These are phyloP conservation scores for Ailanthus altissimus DNA, from an alignment of 345 rosid species.

Conservation along the genomic window DNA sequence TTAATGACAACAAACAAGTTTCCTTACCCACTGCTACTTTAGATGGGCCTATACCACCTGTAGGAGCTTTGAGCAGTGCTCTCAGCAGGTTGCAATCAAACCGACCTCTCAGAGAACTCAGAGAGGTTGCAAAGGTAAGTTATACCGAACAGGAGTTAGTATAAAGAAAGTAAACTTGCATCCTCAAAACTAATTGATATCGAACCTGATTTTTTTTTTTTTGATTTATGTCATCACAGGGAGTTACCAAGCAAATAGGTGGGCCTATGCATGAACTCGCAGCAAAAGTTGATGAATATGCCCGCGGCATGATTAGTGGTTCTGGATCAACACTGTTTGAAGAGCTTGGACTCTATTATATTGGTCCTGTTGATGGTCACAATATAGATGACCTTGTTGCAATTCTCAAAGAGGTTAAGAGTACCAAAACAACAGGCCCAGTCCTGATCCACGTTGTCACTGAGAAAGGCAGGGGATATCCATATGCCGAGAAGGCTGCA, in stretches of 20 bases:
- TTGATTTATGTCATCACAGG: constrained; percentile 48
- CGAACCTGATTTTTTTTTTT: constrained; percentile 13
- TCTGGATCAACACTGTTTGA: constrained; percentile 93
- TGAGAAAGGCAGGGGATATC: constrained; percentile 99
- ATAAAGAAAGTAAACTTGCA: neutral
- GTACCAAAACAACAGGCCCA: constrained; percentile 85
- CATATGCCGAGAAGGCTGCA: constrained; percentile 93
- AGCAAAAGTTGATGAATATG: constrained; percentile 95
- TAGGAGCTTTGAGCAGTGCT: constrained; percentile 98
- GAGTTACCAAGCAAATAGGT: constrained; percentile 86
- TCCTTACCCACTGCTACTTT: constrained; percentile 90
- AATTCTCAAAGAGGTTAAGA: constrained; percentile 92
- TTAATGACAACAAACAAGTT: constrained; percentile 97
- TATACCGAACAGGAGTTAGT: neutral
- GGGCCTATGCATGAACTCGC: constrained; percentile 95
- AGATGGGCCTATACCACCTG: constrained; percentile 95
- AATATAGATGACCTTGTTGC: constrained; percentile 81
- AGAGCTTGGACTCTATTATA: constrained; percentile 94
- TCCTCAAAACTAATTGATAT: constrained; percentile 7
- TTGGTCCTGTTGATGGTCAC: constrained; percentile 98
- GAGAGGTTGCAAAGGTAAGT: constrained; percentile 96
- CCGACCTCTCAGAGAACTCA: constrained; percentile 85
- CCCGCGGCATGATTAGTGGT: constrained; percentile 98
- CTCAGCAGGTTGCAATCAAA: constrained; percentile 92
- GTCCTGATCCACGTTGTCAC: constrained; percentile 95